phyloP scores from a whole-genome alignment of 345 rosid species.

The Barbarea vulgaris region DNA sequence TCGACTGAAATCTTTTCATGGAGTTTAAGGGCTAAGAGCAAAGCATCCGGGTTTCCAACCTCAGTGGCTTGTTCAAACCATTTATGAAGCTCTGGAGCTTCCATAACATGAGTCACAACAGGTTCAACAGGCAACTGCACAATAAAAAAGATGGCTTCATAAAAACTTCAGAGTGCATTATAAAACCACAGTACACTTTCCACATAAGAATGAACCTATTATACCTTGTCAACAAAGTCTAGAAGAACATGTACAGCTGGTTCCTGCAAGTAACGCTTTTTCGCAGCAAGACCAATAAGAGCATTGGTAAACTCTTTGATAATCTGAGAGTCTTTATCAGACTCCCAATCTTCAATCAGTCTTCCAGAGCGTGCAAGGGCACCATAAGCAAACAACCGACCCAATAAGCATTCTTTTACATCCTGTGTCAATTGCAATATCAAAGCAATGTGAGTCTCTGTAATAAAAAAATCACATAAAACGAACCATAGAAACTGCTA shows the following conservation, averaged over 20 bases:
- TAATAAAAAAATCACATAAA: background rate
- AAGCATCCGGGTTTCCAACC: slow-evolving; percentile 89
- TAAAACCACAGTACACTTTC: background rate
- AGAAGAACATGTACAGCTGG: slow-evolving; percentile 75
- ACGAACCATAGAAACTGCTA: slow-evolving; percentile 3
- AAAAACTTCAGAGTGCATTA: background rate
- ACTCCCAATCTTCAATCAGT: slow-evolving; percentile 58
- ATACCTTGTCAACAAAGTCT: slow-evolving; percentile 78
- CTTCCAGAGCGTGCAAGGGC: slow-evolving; percentile 82
- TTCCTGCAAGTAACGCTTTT: slow-evolving; percentile 90
- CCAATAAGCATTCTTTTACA: slow-evolving; percentile 81
- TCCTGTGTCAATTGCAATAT: slow-evolving; percentile 56
- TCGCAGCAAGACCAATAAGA: slow-evolving; percentile 69
- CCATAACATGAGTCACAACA: slow-evolving; percentile 63
- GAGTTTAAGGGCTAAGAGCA: slow-evolving; percentile 81
- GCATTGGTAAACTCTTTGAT: slow-evolving; percentile 65
- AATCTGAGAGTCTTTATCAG: slow-evolving; percentile 54
- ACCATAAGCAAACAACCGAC: slow-evolving; percentile 88
- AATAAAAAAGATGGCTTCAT: slow-evolving; percentile 3
- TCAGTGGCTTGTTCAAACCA: slow-evolving; percentile 77
- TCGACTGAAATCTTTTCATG: slow-evolving; percentile 58
- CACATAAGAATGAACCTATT: slow-evolving; percentile 10
- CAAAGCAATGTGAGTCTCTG: slow-evolving; percentile 20
- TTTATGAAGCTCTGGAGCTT: slow-evolving; percentile 64
- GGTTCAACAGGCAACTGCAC: slow-evolving; percentile 73